Conservation (phyloP, 192 early-diverging fungal species). For the Umbelopsis vinacea region DNA sequence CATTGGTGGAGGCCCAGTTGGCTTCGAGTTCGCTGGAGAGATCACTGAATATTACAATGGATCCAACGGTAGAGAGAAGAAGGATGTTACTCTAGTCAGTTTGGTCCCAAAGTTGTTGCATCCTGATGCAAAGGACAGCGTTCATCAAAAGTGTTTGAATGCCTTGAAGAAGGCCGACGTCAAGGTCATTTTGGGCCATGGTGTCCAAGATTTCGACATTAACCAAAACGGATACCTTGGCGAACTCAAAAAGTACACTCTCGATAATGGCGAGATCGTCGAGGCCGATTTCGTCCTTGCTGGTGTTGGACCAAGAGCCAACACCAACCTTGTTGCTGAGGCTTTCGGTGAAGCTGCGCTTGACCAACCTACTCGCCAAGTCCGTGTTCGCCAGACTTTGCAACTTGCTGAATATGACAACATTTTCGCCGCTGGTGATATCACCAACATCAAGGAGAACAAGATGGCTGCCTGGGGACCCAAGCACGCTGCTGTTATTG, state of each 20-base stretch:
- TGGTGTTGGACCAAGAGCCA: conserved; percentile 31
- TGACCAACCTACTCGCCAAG: conserved; percentile 34
- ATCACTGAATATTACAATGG: conserved; percentile 44
- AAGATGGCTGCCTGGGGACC: conserved; percentile 38
- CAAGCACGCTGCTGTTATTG: conserved; percentile 22
- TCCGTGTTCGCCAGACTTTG: conserved; percentile 14
- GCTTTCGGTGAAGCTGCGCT: conserved; percentile 25
- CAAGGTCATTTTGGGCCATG: conserved; percentile 27
- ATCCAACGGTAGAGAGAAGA: conserved; percentile 27
- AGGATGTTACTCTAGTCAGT: conserved; percentile 53
- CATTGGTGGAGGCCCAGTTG: conserved; percentile 65
- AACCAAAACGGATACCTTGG: conserved; percentile 10
- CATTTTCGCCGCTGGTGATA: conserved; percentile 46
- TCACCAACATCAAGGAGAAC: conserved; percentile 38
- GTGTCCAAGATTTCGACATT: not conserved
- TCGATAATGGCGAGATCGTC: conserved; percentile 23
- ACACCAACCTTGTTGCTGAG: conserved; percentile 1
- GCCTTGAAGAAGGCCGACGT: conserved; percentile 27
- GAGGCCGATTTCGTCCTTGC: conserved; percentile 41
- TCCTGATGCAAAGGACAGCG: conserved; percentile 31
- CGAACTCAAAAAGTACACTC: not conserved
- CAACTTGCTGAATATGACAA: conserved; percentile 17
- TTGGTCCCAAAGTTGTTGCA: conserved; percentile 36
- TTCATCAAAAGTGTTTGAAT: not conserved
- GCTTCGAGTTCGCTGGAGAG: conserved; percentile 63